Base-by-base conservation (phyloP, 768 basidiomycete genomes). In the Hirschioporus abietinus region DNA sequence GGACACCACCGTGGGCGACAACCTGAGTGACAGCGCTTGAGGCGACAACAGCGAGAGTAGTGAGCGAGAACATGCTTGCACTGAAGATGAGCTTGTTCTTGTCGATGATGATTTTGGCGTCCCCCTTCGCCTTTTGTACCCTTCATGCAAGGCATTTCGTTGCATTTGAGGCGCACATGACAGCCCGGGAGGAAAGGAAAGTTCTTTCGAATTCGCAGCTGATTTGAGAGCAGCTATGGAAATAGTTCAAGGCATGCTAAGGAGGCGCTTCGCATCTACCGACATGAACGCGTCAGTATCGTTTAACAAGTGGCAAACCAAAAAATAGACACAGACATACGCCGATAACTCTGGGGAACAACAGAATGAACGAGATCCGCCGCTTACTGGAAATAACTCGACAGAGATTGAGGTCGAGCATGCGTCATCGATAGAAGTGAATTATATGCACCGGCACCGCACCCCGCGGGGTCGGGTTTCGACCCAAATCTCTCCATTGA, bases 1-100 rank as follows among this genome's bases (percentile, higher is more conserved):
- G 60, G 17, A 69, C 64, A 65, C 67, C 68, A 64, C 68, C 68
- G 52, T 69, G 68, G n/a, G 68, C 68, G 23, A 60, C 66, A 35
- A 68, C 69, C 27, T 65, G 64, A 7, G 60, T 62, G 25, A 61
- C 24, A 10, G 52, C 58, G n/a, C 20, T 35, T 63, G 60, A 18
- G n/a, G 65, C 58, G 10, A 66, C 20, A 36, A 63, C 60, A 42
- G 35, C 60, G n/a, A 66, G 35, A 34, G 65, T 15, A 20, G 65
- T 36, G 17, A 63, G 17, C 20, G 65, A 63, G 27, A 66, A 66
- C 65, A 66, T 66, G 4, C 12, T 52, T 52, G 42, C 3, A 52
- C 15, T 12, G 6, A 10, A 52, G 42, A 52, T 20, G 12, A 52
- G 42, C 15, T 52, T 52, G 42, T 15, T 52, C 15, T 52, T 52